Evolutionary conservation across 192 early-diverging fungal species (phyloP).

Genomic region (Jimgerdemannia lactiflua): DNA sequence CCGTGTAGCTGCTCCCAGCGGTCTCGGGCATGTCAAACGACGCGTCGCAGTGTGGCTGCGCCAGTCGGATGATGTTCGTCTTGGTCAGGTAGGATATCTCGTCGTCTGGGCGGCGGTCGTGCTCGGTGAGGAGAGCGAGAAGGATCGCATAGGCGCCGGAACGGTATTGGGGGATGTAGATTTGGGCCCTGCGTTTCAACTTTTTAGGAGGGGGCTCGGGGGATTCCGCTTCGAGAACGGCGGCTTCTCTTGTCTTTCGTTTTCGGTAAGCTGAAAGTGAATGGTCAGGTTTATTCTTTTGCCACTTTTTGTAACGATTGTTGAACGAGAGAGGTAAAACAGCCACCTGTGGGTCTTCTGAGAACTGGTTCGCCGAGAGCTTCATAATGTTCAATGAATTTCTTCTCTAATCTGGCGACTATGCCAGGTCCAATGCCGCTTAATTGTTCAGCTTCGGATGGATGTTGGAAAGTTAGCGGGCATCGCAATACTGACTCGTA

Average conservation of each 20-base stretch:
- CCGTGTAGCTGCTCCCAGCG: slow-evolving; percentile 56
- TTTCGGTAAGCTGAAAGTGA: not conserved
- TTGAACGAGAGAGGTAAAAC: too few species aligned
- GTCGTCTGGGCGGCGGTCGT: slow-evolving; percentile 20
- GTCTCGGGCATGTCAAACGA: slow-evolving; percentile 57
- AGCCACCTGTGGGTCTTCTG: slow-evolving; percentile 1
- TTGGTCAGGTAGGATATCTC: slow-evolving; percentile 54
- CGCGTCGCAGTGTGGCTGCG: slow-evolving; percentile 62
- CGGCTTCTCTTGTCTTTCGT: slow-evolving; percentile 3
- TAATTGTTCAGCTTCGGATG: slow-evolving; percentile 55
- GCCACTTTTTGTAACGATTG: too few species aligned
- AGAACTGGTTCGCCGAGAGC: slow-evolving; percentile 49
- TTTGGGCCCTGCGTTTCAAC: slow-evolving; percentile 8
- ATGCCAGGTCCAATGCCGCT: slow-evolving; percentile 63
- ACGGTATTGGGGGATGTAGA: slow-evolving; percentile 76
- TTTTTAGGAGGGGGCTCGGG: not conserved
- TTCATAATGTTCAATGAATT: slow-evolving; percentile 48
- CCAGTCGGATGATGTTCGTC: slow-evolving; percentile 61
- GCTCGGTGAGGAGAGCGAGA: slow-evolving; percentile 47
- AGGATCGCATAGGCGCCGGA: slow-evolving; percentile 83
- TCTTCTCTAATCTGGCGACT: slow-evolving; percentile 47
- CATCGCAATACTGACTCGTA: slow-evolving; percentile 58
- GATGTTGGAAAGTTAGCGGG: slow-evolving; percentile 55
- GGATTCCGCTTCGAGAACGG: not conserved
- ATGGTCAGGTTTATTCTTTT: not conserved